Conservation (phyloP, 1,139 yeast species). For the Kurtzmaniella quercitrusa region DNA sequence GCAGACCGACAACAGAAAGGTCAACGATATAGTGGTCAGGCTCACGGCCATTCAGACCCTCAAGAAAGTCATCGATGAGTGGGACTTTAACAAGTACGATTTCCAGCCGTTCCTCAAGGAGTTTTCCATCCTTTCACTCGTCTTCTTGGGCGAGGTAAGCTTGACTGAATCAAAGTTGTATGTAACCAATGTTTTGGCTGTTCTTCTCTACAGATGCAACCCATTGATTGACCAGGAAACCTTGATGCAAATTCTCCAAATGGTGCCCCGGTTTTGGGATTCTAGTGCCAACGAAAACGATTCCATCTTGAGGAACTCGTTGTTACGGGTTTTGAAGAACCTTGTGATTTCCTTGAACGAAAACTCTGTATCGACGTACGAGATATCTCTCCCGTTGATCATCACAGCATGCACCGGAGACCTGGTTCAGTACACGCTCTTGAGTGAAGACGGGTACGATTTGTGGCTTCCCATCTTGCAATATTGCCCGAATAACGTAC, state of each 20-base stretch:
- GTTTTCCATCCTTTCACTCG: conserved; percentile 46
- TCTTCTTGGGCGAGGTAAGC: conserved; percentile 43
- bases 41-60: conserved; percentile 74
- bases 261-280: conserved; percentile 78
- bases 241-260: conserved; percentile 49
- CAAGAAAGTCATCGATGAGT: conserved; percentile 69
- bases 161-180: conserved; percentile 73
- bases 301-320: conserved; percentile 66
- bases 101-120: conserved; percentile 63
- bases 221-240: conserved; percentile 53
- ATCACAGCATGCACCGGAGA: conserved; percentile 56
- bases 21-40: conserved; percentile 70
- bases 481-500: conserved; percentile 37
- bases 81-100: conserved; percentile 70
- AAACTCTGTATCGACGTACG: conserved; percentile 55
- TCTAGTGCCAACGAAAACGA: conserved; percentile 46
- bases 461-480: conserved; percentile 74
- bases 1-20: conserved; percentile 29
- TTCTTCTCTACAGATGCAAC: conserved; percentile 60
- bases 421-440: conserved; percentile 55
- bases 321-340: conserved; percentile 65
- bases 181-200: conserved; percentile 62
- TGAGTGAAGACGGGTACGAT: conserved; percentile 86
- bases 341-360: conserved; percentile 62
- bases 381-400: conserved; percentile 64